Evolutionary conservation across 306 rosid species (phyloP), one percentile per base, ranked within the genome.

Genomic region (Cucumis cinereus): DNA sequence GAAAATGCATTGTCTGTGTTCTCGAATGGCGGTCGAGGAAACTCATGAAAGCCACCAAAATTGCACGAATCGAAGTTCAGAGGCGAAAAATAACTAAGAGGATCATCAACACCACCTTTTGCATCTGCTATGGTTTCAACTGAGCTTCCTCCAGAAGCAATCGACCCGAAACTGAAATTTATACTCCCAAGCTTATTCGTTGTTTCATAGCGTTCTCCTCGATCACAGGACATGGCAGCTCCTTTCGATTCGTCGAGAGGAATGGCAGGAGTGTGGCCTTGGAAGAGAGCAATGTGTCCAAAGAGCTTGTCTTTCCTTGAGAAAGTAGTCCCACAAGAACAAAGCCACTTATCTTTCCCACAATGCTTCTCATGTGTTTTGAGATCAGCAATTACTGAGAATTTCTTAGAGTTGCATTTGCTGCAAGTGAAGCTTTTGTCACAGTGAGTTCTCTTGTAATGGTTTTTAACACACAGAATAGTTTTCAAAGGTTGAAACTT

Each of bases 261-360:
- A 77, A 95, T 92, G 3, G 98, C 99, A 5, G 99, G 99, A 54
- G 98, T 95, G 84, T 95, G 99, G 49, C 99, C 98, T 84, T 95
- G 98, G 83, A 95, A 95, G 15, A 95, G 92, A 22, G 99, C 89
- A 81, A 95, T 92, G 83, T 95, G 99, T 54, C 99, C 99, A 52
- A 95, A 95, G 69, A 95, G 99, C 89, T 95, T 95, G 90, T 95
- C 99, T 83, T 95, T 95, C 87, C 99, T 89, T 10, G 99, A 95
- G 86, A 95, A 95, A 79, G 99, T 95, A n/a, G 99, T 95, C 80
- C 99, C 99, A 74, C 99, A 95, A 63, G 99, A 95, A 80, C 99
- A 95, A 28, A 95, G 89, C 99, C 99, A 95, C 80, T 92, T 95
- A 83, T 95, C 99, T 86, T 78, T 95, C 60, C 99, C 99, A 77